These are phyloP conservation scores for Plasmodium relictum DNA, from an alignment of 169 alveolate species.

Conservation along the genomic window DNA sequence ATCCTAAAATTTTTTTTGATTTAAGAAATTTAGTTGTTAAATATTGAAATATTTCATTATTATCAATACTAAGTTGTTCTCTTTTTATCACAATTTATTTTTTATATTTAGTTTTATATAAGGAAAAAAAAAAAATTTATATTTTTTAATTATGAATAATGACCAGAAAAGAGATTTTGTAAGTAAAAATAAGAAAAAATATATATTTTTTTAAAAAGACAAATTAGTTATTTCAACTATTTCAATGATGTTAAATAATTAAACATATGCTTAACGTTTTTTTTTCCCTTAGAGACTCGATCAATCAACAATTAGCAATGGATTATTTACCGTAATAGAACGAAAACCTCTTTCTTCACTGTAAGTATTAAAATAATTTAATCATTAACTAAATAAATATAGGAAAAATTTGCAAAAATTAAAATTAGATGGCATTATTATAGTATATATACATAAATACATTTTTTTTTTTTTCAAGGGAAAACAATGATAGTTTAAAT, in stretches of 20 bases:
- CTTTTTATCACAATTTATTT: too few species aligned
- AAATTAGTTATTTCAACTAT: not conserved
- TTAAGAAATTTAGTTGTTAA: too few species aligned
- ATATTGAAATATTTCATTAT: too few species aligned
- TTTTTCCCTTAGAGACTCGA: constrained; percentile 34
- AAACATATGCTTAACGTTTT: not conserved
- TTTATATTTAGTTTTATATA: too few species aligned
- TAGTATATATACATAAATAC: not conserved
- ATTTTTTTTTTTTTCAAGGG: constrained; percentile 5
- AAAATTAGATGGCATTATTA: not conserved
- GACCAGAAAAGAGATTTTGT: constrained; percentile 49
- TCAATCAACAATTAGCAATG: constrained; percentile 63
- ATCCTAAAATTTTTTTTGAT: too few species aligned
- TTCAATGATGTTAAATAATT: not conserved
- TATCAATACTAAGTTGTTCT: too few species aligned
- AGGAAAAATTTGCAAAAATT: not conserved
- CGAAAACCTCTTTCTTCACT: constrained; percentile 65
- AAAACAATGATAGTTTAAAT: constrained; percentile 47
- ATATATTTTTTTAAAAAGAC: constrained; percentile 2
- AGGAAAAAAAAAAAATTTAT: not conserved
- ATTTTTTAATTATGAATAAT: constrained; percentile 62
- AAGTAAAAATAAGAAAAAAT: constrained; percentile 13
- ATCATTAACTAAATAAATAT: not conserved
- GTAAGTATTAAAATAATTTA: constrained; percentile 18
- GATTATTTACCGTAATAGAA: constrained; percentile 71